Evolutionary conservation across 805 yeast genomes (phyloP).

Genomic region (Grigorovia transvaalensis): DNA sequence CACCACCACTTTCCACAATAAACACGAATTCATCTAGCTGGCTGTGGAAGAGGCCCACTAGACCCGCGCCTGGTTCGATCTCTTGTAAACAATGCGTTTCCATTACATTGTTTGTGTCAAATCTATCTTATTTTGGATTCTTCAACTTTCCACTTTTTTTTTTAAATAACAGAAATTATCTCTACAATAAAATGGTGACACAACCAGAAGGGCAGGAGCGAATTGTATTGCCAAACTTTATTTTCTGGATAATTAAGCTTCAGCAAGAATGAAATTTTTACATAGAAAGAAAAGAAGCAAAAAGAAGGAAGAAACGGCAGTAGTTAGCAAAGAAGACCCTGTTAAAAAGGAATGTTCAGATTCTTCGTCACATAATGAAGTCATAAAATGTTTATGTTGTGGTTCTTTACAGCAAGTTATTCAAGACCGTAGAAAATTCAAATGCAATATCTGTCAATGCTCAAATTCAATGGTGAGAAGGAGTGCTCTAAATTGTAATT

Average conservation of each 20-base stretch:
- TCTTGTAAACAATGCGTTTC: background rate
- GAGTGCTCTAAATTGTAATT: background rate
- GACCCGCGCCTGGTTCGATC: background rate
- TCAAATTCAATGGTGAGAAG: constrained; percentile 23
- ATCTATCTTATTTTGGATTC: background rate
- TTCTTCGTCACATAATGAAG: background rate
- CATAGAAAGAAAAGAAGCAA: background rate
- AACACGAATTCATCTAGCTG: background rate
- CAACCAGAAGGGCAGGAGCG: no score
- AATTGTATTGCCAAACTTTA: no score
- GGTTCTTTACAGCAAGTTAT: constrained; percentile 36
- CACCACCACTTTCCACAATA: background rate
- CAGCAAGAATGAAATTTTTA: background rate
- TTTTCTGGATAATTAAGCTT: no score
- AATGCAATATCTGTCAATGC: constrained; percentile 54
- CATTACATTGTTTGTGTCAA: background rate
- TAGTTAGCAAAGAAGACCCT: background rate
- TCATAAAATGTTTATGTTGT: constrained; percentile 36
- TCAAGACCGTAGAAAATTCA: constrained; percentile 31
- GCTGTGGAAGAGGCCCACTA: background rate
- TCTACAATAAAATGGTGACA: no score
- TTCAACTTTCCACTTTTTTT: no score
- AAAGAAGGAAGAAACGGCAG: background rate
- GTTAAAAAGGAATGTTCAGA: background rate
- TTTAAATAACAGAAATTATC: no score